A percentile compares a stretch with the other conserved stretches of the same genome.
phyloP scores from a whole-genome alignment of 2,329 filamentous ascomycete species.

The Aspergillus sp. region DNA sequence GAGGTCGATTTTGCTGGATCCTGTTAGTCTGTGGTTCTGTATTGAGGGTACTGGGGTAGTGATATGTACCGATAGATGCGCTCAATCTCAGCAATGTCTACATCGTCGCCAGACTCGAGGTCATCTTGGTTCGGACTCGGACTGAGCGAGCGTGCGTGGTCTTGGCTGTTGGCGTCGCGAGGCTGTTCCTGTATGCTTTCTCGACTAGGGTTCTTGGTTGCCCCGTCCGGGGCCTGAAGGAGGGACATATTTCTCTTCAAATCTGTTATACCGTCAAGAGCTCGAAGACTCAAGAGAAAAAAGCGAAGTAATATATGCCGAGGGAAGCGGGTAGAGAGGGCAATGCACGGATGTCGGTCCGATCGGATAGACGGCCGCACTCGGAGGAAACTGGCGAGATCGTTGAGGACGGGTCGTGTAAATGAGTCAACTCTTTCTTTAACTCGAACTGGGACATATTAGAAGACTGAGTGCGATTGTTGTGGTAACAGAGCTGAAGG shows the following conservation, averaged over 20 bases:
- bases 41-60: not conserved
- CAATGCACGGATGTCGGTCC: not conserved
- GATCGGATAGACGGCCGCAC: not conserved
- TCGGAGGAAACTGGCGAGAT: not conserved
- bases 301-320: not conserved
- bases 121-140: not conserved
- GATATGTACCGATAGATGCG: constrained; percentile 41
- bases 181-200: constrained; percentile 12
- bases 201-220: constrained; percentile 16
- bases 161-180: not conserved
- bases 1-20: constrained; percentile 58
- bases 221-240: not conserved
- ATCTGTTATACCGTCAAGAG: not conserved
- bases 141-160: not conserved
- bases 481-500: not conserved
- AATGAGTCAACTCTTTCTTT: not conserved
- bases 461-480: not conserved
- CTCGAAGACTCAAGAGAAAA: not conserved
- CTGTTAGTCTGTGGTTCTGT: not conserved
- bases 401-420: not conserved
- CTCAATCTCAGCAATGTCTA: constrained; percentile 40
- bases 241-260: constrained; percentile 2
- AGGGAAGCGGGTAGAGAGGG: not conserved
- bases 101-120: constrained; percentile 26
- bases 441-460: not conserved